Base-by-base conservation (phyloP, 108 stramenopile species). In the Cyclotella baltica region DNA sequence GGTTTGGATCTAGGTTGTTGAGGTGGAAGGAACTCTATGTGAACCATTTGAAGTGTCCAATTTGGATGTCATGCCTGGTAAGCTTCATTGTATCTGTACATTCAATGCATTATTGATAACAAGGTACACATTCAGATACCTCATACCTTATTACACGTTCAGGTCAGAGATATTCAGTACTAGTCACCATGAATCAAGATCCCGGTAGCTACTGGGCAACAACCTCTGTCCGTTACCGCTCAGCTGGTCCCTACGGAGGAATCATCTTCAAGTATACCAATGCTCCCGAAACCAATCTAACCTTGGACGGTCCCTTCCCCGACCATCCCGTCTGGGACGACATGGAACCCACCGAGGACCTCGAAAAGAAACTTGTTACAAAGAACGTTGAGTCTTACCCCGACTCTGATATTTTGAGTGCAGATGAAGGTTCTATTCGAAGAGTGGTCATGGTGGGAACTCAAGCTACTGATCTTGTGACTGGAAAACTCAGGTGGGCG, bases 21-120 rank as follows among this genome's bases (percentile, higher is more conserved):
- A 80, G 67, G 78, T 80, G 34, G 83, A 84, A 59, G 83, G 83
- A n/a, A 84, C 83, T 10, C 46, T 80, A 27, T 66, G 79, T 11
- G 78, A 80, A 34, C 78, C 83, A 15, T 75, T 62, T 36, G 55
- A 66, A 33, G 78, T 84, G 28, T 18, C 35, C 22, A 80, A 76
- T 50, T 50, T 78, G 30, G 78, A 80, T 46, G 55, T 84, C 22
- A 72, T 74, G 52, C 78, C 78, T n/a, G n/a, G n/a, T n/a, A n/a
- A n/a, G n/a, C n/a, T n/a, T n/a, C n/a, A n/a, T n/a, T n/a, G n/a
- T n/a, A n/a, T n/a, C n/a, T n/a, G n/a, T n/a, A n/a, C n/a, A n/a
- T n/a, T n/a, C n/a, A n/a, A n/a, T n/a, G n/a, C n/a, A n/a, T n/a
- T n/a, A n/a, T n/a, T n/a, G n/a, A n/a, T n/a, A n/a, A n/a, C n/a